Conservation (phyloP, 257 asterid species). For the Thymus mandschuricus region DNA sequence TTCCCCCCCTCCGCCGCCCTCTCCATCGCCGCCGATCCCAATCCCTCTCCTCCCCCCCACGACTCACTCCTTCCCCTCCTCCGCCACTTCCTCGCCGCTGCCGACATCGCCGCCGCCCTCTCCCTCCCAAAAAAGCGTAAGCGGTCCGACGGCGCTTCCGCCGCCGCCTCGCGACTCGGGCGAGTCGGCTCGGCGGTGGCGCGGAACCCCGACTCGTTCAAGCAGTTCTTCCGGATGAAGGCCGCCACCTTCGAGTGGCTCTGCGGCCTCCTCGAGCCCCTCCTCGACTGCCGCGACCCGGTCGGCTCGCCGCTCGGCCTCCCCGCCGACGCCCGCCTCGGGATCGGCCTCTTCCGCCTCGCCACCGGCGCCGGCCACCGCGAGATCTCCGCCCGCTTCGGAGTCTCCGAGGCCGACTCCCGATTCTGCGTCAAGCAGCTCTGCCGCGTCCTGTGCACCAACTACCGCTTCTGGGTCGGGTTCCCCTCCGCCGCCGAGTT, state of each 20-base stretch:
- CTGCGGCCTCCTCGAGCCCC: slow-evolving; percentile 78
- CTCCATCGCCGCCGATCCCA: slow-evolving; percentile 3
- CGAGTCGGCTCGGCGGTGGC: slow-evolving; percentile 33
- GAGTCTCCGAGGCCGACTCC: slow-evolving; percentile 52
- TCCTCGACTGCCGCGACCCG: slow-evolving; percentile 93
- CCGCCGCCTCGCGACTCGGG: slow-evolving; percentile 22
- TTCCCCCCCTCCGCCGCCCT: slow-evolving; percentile 46
- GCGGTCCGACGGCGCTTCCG: slow-evolving; percentile 45
- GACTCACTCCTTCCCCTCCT: slow-evolving; percentile 44
- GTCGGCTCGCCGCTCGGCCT: slow-evolving; percentile 60
- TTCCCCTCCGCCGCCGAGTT: slow-evolving; percentile 61
- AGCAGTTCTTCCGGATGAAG: slow-evolving; percentile 60
- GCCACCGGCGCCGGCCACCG: slow-evolving; percentile 70
- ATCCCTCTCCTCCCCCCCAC: slow-evolving; percentile 30
- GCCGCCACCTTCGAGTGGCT: slow-evolving; percentile 83
- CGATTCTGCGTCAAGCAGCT: slow-evolving; percentile 77
- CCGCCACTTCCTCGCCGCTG: slow-evolving; percentile 53
- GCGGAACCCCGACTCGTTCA: slow-evolving; percentile 61
- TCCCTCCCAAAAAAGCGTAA: slow-evolving; percentile 61
- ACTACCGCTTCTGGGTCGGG: slow-evolving; percentile 90
- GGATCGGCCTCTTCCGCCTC: slow-evolving; percentile 78
- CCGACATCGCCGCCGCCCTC: slow-evolving; percentile 52
- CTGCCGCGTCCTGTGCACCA: slow-evolving; percentile 88
- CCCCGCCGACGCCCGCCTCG: slow-evolving; percentile 66
- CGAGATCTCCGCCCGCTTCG: slow-evolving; percentile 56